Conservation (phyloP, 2,329 filamentous ascomycete genomes). For the Xylariaceae sp. region DNA sequence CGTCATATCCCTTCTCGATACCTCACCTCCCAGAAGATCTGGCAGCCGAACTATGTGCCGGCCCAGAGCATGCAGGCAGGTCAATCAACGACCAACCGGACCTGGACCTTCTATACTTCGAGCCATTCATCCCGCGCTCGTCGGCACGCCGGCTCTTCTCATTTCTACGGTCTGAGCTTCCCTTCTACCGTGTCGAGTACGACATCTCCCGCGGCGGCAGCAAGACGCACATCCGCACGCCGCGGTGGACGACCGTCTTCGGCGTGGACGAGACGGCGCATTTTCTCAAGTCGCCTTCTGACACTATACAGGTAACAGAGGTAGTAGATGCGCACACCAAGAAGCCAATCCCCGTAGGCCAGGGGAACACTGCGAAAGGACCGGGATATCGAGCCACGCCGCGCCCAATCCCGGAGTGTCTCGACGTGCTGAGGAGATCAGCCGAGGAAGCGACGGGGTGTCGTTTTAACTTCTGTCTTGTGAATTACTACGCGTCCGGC, state of each 20-base stretch:
- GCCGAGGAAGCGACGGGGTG: slow-evolving; percentile 65
- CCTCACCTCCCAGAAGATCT: slow-evolving; percentile 38
- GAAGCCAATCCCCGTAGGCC: slow-evolving; percentile 41
- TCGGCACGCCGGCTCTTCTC: slow-evolving; percentile 60
- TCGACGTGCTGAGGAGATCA: slow-evolving; percentile 58
- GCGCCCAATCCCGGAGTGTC: slow-evolving; percentile 66
- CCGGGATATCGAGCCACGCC: slow-evolving; percentile 38
- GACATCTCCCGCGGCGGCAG: slow-evolving; percentile 63
- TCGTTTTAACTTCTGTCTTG: slow-evolving; percentile 72
- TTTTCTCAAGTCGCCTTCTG: slow-evolving; percentile 38
- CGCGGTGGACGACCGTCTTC: slow-evolving; percentile 53
- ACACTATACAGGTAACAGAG: slow-evolving; percentile 1
- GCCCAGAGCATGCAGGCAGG: slow-evolving; percentile 50
- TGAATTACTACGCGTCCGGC: slow-evolving; percentile 80
- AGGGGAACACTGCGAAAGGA: slow-evolving; percentile 40
- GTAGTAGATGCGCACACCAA: slow-evolving; percentile 43
- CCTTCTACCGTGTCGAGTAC: slow-evolving; percentile 74
- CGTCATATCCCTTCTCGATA: slow-evolving; percentile 50
- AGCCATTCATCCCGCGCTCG: slow-evolving; percentile 62
- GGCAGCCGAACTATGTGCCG: slow-evolving; percentile 36
- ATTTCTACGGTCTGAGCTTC: slow-evolving; percentile 66
- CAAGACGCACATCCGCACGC: slow-evolving; percentile 58
- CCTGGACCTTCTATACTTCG: slow-evolving; percentile 70
- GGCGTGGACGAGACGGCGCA: slow-evolving; percentile 58
- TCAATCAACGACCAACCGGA: slow-evolving; percentile 64